Conservation (phyloP, 495 filamentous ascomycete species). For the Saxophila tyrrhenica region DNA sequence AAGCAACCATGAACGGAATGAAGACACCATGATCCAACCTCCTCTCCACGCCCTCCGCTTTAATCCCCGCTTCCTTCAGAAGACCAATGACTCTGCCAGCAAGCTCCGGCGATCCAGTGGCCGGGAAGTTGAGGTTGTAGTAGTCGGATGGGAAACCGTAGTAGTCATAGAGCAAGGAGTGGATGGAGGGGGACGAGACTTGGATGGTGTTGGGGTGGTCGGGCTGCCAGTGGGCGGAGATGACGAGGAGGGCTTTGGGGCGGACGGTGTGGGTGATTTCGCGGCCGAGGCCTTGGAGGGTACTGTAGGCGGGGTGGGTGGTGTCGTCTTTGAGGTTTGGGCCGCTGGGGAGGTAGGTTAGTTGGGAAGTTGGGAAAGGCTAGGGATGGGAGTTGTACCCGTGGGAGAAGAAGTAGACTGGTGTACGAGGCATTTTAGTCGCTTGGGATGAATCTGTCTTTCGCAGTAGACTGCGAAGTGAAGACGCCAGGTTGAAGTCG, state of each 20-base stretch:
- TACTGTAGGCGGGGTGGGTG: constrained; percentile 61
- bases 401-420: constrained; percentile 14
- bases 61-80: constrained; percentile 50
- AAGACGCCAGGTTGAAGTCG: neutral
- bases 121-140: constrained; percentile 57
- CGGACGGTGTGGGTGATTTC: constrained; percentile 75
- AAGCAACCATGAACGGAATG: constrained; percentile 59
- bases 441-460: too few species aligned
- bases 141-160: constrained; percentile 63
- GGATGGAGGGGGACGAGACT: constrained; percentile 59
- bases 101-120: constrained; percentile 53
- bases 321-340: constrained; percentile 62
- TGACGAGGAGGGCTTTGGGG: constrained; percentile 71
- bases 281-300: constrained; percentile 55
- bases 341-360: neutral
- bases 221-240: constrained; percentile 80
- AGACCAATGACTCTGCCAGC: constrained; percentile 52
- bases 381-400: neutral
- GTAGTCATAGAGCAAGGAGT: constrained; percentile 76
- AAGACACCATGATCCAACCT: constrained; percentile 78
- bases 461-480: neutral
- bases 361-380: constrained; percentile 1
- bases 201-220: constrained; percentile 42
- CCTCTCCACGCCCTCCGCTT: constrained; percentile 49
- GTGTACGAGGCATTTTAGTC: constrained; percentile 2